Evolutionary conservation across 306 rosid species (phyloP).

Genomic region (Glycine soja): DNA sequence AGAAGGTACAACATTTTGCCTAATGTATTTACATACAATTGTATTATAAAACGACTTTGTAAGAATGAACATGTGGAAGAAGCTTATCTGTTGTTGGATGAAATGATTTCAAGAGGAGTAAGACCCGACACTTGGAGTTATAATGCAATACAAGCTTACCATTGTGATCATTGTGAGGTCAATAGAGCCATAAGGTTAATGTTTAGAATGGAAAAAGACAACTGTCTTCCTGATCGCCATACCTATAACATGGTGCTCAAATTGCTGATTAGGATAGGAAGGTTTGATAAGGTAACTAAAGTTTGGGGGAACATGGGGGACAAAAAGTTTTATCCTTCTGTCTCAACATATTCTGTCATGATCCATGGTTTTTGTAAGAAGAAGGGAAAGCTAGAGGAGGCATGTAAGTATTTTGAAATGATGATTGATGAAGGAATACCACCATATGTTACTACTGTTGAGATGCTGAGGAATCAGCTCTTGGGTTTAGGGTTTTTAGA

Average conservation of each 20-base stretch:
- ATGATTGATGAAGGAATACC: conserved; percentile 96
- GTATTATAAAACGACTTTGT: conserved; percentile 78
- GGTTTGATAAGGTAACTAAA: conserved; percentile 77
- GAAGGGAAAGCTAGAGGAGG: conserved; percentile 83
- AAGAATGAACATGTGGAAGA: conserved; percentile 79
- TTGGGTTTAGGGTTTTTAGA: conserved; percentile 69
- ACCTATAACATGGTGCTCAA: conserved; percentile 83
- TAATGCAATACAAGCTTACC: conserved; percentile 82
- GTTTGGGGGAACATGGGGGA: conserved; percentile 77
- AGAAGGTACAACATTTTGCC: conserved; percentile 64
- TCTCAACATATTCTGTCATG: conserved; percentile 84
- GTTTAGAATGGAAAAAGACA: conserved; percentile 70
- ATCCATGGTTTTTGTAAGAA: conserved; percentile 80
- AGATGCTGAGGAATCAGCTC: conserved; percentile 71
- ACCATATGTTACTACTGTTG: conserved; percentile 71
- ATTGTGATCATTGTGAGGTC: conserved; percentile 85
- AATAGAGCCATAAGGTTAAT: conserved; percentile 71
- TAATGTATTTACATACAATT: conserved; percentile 78
- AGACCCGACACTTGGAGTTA: conserved; percentile 84
- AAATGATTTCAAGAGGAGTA: conserved; percentile 75
- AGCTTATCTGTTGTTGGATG: conserved; percentile 84
- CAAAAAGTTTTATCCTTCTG: conserved; percentile 73
- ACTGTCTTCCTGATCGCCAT: conserved; percentile 71
- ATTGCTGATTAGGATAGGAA: conserved; percentile 75
- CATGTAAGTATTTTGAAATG: conserved; percentile 79